Evolutionary conservation across 139 green algal genomes (phyloP).

Genomic region (Microglena sp.): DNA sequence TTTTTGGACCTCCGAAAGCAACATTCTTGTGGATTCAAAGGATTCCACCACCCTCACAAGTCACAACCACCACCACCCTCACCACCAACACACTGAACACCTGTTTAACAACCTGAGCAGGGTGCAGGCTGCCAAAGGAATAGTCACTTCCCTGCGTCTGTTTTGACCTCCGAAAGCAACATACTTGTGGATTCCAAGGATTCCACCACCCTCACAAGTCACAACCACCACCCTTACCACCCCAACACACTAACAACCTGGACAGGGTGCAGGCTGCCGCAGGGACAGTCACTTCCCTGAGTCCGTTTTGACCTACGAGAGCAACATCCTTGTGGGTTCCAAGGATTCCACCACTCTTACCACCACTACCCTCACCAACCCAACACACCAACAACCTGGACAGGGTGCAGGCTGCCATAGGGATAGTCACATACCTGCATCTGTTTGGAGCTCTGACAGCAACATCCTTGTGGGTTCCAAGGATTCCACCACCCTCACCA

Average conservation of each 20-base stretch:
- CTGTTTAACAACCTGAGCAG: too few relatives aligned
- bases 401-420: background rate
- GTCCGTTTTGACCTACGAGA: background rate
- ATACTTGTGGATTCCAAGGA: background rate
- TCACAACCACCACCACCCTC: too few relatives aligned
- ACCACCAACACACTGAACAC: too few relatives aligned
- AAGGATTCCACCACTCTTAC: background rate
- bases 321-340: background rate
- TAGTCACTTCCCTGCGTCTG: background rate
- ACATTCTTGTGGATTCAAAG: too few relatives aligned
- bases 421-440: conserved; percentile 8
- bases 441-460: conserved; percentile 47
- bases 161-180: background rate
- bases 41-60: too few relatives aligned
- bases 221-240: background rate
- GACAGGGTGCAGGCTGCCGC: background rate
- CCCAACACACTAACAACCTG: background rate
- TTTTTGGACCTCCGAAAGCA: too few relatives aligned
- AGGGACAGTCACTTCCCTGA: background rate
- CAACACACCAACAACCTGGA: too few relatives aligned
- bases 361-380: too few relatives aligned
- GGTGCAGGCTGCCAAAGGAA: too few relatives aligned
- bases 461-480: conserved; percentile 43
- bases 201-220: conserved; percentile 1
- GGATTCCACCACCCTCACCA: conserved; percentile 35